Evolutionary conservation across 1,284 basidiomycete species (phyloP).

Genomic region (Moesziomyces sp.): DNA sequence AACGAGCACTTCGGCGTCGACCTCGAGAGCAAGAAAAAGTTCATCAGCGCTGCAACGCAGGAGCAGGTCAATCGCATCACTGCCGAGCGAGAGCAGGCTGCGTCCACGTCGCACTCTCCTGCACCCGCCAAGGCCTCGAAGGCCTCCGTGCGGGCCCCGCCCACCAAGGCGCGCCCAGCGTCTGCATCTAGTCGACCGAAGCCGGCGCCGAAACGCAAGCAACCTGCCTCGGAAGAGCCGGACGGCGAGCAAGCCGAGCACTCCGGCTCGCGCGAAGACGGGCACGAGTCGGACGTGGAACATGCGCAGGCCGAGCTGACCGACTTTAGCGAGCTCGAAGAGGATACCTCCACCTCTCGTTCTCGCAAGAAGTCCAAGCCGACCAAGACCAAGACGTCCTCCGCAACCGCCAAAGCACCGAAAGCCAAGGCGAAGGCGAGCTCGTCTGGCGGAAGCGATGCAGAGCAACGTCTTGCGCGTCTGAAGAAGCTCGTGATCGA

Average conservation of each 20-base stretch:
- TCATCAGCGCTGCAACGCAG: slow-evolving; percentile 10
- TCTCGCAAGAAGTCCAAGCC: slow-evolving; percentile 10
- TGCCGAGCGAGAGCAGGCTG: not conserved
- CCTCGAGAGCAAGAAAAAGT: slow-evolving; percentile 28
- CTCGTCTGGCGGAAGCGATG: slow-evolving; percentile 10
- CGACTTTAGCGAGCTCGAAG: slow-evolving; percentile 43
- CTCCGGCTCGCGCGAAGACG: not conserved
- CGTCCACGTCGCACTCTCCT: slow-evolving; percentile 8
- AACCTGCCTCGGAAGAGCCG: not conserved
- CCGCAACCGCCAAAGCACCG: not conserved
- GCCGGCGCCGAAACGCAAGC: not conserved
- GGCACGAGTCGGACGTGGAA: not conserved
- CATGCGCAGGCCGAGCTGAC: not conserved
- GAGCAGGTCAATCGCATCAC: slow-evolving; percentile 13
- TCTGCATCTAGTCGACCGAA: not conserved
- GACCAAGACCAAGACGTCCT: slow-evolving; percentile 3
- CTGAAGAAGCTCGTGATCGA: slow-evolving; percentile 46
- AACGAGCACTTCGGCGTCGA: slow-evolving; percentile 27
- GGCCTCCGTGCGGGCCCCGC: not conserved
- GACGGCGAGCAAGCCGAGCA: not conserved
- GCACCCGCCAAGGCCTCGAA: slow-evolving; percentile 5
- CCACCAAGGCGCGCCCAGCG: not conserved
- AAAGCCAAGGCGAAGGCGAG: slow-evolving; percentile 3
- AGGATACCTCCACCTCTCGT: slow-evolving; percentile 20
- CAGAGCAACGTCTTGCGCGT: slow-evolving; percentile 26